These are phyloP conservation scores for Fragaria nilgerrensis DNA, from an alignment of 306 rosid species.

Conservation along the genomic window DNA sequence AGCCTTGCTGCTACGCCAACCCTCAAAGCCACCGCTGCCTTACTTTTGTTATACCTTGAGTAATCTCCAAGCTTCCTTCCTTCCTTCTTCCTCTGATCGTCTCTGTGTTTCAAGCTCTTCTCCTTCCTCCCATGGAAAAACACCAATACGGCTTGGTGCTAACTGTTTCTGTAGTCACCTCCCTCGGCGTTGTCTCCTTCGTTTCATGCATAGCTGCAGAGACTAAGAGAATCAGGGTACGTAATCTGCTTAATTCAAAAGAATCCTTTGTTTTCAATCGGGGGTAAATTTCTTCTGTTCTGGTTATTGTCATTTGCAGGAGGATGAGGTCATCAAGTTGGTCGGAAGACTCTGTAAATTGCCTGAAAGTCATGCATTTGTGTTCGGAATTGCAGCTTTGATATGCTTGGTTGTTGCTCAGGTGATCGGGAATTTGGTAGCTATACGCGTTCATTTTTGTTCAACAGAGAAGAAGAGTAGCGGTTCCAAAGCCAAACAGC, in stretches of 20 bases:
- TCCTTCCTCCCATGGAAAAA: constrained; percentile 46
- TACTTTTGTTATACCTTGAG: constrained; percentile 39
- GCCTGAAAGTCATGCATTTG: constrained; percentile 70
- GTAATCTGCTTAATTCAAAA: background rate
- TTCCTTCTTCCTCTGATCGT: constrained; percentile 15
- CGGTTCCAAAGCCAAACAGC: constrained; percentile 33
- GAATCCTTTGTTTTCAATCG: background rate
- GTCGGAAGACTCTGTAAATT: constrained; percentile 59
- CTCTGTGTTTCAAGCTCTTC: constrained; percentile 11
- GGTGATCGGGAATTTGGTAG: constrained; percentile 46
- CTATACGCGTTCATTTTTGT: constrained; percentile 35
- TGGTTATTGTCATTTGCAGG: constrained; percentile 37
- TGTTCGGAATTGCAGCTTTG: constrained; percentile 69
- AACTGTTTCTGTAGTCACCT: constrained; percentile 31
- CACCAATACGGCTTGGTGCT: constrained; percentile 34
- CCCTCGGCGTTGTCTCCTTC: constrained; percentile 58
- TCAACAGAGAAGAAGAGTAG: constrained; percentile 36
- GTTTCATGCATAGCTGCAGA: constrained; percentile 69
- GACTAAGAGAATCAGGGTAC: constrained; percentile 62
- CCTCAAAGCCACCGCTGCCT: constrained; percentile 17
- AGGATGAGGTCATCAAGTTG: constrained; percentile 62
- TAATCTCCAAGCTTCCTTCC: constrained; percentile 34
- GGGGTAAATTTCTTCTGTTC: background rate
- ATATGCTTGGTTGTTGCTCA: constrained; percentile 53
- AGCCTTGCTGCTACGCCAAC: constrained; percentile 16